A percentile compares a stretch with the other conserved stretches of the same genome.
Evolutionary conservation across 2,329 filamentous ascomycete species (phyloP).

Genomic region (Penicillium sp.): DNA sequence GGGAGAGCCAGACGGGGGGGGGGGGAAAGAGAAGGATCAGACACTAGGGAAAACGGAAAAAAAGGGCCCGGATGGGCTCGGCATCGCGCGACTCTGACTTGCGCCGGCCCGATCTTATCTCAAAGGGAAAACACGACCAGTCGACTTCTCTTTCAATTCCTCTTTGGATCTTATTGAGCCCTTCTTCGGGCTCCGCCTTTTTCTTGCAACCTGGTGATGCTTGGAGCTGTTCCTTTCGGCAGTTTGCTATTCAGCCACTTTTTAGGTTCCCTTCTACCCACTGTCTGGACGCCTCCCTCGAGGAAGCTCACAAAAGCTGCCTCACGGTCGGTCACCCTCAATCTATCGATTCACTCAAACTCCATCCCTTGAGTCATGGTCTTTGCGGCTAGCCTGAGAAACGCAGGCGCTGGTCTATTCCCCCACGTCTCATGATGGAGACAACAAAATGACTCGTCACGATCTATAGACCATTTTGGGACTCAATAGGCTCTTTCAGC

Average conservation of each 20-base stretch:
- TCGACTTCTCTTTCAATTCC: not conserved
- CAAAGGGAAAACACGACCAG: not conserved
- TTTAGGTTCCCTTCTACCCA: not conserved
- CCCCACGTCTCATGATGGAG: not conserved
- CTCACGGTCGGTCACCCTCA: not conserved
- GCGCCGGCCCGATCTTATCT: conserved; percentile 26
- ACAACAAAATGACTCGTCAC: not conserved
- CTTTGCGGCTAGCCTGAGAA: not conserved
- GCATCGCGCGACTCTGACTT: conserved; percentile 23
- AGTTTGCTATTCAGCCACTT: conserved; percentile 1
- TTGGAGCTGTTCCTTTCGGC: not conserved
- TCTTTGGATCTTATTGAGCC: not conserved
- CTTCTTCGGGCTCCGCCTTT: not conserved
- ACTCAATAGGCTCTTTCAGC: conserved; percentile 7
- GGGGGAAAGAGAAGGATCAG: conserved; percentile 16
- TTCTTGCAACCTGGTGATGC: not conserved
- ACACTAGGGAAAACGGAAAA: conserved; percentile 29
- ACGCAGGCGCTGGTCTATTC: not conserved
- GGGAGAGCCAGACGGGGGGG: conserved; percentile 7
- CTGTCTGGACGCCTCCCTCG: not conserved
- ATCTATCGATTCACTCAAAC: not conserved
- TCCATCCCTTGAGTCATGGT: not conserved
- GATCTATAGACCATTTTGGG: conserved; percentile 5
- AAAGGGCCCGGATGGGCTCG: conserved; percentile 36
- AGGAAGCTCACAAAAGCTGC: not conserved